Evolutionary conservation across 805 yeast genomes (phyloP).

Genomic region (Saccharomycopsis microspora): DNA sequence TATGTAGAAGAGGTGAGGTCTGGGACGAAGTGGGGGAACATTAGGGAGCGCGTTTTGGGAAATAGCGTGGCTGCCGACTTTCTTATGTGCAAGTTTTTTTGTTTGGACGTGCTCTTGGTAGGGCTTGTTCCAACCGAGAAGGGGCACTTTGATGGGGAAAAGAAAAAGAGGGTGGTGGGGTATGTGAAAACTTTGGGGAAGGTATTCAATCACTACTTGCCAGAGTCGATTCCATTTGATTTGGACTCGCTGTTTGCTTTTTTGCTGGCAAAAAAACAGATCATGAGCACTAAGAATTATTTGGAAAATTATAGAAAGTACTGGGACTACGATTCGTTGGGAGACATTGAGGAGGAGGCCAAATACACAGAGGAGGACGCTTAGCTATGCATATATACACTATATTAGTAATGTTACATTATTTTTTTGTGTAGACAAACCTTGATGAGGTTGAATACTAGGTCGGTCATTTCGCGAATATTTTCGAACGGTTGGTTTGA

Average conservation of each 20-base stretch:
- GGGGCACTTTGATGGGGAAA: too few relatives aligned
- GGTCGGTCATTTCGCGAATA: background rate
- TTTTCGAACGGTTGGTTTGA: too few relatives aligned
- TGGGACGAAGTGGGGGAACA: background rate
- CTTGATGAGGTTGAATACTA: background rate
- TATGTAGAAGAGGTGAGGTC: too few relatives aligned
- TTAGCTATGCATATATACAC: background rate
- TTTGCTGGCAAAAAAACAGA: conserved; percentile 2
- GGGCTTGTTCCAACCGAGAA: too few relatives aligned
- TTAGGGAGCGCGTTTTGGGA: background rate
- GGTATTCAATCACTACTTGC: conserved; percentile 2
- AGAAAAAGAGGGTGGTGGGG: too few relatives aligned
- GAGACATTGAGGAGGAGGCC: background rate
- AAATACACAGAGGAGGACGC: background rate
- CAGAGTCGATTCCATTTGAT: conserved; percentile 4
- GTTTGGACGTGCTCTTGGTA: background rate
- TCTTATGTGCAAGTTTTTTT: background rate
- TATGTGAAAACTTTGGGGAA: background rate
- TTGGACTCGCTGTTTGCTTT: conserved; percentile 1
- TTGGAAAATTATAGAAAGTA: conserved; percentile 1
- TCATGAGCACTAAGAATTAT: conserved; percentile 1
- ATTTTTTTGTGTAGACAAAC: background rate
- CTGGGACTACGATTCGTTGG: conserved; percentile 1
- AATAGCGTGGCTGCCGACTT: background rate
- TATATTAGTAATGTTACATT: background rate